A percentile compares a stretch with the other conserved stretches of the same genome.
These are phyloP conservation scores for Populus hybrid DNA, from an alignment of 441 rosid species.

Conservation along the genomic window DNA sequence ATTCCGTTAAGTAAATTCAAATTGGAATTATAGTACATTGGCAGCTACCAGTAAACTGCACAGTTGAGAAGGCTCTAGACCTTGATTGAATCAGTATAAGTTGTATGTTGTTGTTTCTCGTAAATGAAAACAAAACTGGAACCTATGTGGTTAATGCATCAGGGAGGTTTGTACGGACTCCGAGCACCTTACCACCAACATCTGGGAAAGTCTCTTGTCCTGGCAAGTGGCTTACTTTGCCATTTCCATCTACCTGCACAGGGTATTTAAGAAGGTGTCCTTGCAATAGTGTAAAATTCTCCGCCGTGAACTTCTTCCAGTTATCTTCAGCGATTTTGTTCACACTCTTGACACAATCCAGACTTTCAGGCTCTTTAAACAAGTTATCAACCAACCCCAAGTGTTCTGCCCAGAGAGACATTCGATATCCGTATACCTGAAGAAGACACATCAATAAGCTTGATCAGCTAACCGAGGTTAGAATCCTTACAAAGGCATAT, in stretches of 20 bases:
- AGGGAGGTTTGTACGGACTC: conserved; percentile 62
- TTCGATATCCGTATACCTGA: conserved; percentile 77
- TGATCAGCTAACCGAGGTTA: conserved; percentile 4
- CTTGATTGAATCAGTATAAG: background rate
- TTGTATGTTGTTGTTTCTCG: background rate
- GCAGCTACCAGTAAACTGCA: background rate
- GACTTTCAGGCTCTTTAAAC: conserved; percentile 53
- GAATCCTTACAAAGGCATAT: background rate
- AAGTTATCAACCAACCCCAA: conserved; percentile 41
- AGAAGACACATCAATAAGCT: conserved; percentile 11
- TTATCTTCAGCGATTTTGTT: conserved; percentile 66
- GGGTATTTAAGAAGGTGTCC: conserved; percentile 80
- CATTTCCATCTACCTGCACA: conserved; percentile 43
- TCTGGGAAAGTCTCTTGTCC: conserved; percentile 70
- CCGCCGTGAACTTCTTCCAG: conserved; percentile 54
- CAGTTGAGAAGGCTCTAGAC: background rate
- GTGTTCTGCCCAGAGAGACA: conserved; percentile 92
- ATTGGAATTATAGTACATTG: background rate
- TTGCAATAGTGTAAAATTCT: conserved; percentile 42
- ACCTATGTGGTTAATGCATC: conserved; percentile 64
- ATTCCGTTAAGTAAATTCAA: background rate
- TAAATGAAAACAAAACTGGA: background rate
- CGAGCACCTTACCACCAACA: conserved; percentile 79
- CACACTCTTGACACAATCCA: conserved; percentile 58
- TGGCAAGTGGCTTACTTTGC: conserved; percentile 55